phyloP scores from a whole-genome alignment of 148 eudicot genomes.

The Polygonum maritimum region DNA sequence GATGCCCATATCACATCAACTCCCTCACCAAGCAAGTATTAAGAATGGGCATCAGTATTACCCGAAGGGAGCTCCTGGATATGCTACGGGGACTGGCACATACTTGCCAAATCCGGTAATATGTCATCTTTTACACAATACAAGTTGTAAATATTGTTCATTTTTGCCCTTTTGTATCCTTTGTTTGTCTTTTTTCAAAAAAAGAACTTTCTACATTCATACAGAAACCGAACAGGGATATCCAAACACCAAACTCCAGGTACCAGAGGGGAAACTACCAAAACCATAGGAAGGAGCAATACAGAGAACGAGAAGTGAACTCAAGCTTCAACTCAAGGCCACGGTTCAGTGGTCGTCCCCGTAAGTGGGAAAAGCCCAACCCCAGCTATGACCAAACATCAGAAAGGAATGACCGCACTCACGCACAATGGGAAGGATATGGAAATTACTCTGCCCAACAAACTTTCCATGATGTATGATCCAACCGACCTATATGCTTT shows the following conservation, averaged over 20 bases:
- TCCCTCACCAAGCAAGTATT: constrained; percentile 22
- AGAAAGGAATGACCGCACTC: constrained; percentile 23
- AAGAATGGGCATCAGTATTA: constrained; percentile 23
- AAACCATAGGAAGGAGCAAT: constrained; percentile 33
- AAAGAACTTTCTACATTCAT: constrained; percentile 1
- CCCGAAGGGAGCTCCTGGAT: constrained; percentile 27
- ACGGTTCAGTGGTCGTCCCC: constrained; percentile 29
- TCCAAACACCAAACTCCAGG: constrained; percentile 25
- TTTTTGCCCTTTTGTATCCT: background rate
- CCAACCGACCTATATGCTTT: constrained; percentile 30
- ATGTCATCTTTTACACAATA: constrained; percentile 1
- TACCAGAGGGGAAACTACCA: constrained; percentile 30
- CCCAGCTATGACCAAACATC: constrained; percentile 27
- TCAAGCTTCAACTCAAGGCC: constrained; percentile 30
- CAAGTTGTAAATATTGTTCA: background rate
- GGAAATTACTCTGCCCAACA: background rate
- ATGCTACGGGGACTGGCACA: constrained; percentile 54
- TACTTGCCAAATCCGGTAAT: constrained; percentile 55
- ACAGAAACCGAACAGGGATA: constrained; percentile 30
- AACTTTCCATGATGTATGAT: constrained; percentile 5
- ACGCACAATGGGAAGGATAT: constrained; percentile 17
- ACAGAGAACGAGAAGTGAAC: constrained; percentile 30
- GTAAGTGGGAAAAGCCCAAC: constrained; percentile 34
- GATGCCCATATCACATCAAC: constrained; percentile 32
- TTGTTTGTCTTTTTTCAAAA: background rate